Evolutionary conservation across 495 filamentous ascomycete species (phyloP).

Genomic region (Hypoxylon lienhwacheense): DNA sequence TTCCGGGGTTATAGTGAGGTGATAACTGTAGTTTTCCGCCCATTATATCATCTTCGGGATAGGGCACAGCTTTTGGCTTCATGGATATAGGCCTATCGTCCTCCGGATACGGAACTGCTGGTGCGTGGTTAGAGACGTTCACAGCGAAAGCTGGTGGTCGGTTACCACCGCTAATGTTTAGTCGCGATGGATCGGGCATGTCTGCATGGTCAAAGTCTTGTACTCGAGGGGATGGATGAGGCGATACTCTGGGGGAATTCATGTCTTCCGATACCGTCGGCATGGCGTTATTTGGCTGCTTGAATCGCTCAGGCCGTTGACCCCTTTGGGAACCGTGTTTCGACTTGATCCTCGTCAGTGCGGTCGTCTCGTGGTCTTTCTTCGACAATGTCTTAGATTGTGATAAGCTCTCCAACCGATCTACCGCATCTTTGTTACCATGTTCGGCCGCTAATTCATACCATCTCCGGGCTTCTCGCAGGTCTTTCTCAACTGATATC

Average conservation of each 20-base stretch:
- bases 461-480: constrained; percentile 84
- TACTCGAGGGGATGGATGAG: constrained; percentile 41
- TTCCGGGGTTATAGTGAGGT: constrained; percentile 42
- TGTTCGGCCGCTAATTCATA: constrained; percentile 87
- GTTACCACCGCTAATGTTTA: constrained; percentile 48
- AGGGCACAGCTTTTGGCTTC: constrained; percentile 49
- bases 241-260: constrained; percentile 32
- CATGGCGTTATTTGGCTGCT: constrained; percentile 47
- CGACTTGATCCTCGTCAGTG: constrained; percentile 87
- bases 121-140: constrained; percentile 50
- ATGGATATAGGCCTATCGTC: constrained; percentile 53
- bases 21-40: constrained; percentile 35
- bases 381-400: constrained; percentile 84
- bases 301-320: constrained; percentile 67
- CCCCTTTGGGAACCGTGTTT: constrained; percentile 85
- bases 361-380: constrained; percentile 89
- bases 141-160: constrained; percentile 50
- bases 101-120: constrained; percentile 68
- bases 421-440: constrained; percentile 87
- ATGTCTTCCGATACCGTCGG: constrained; percentile 53
- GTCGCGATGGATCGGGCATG: constrained; percentile 69
- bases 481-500: constrained; percentile 77
- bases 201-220: constrained; percentile 48
- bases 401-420: constrained; percentile 79
- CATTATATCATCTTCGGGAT: constrained; percentile 54